Evolutionary conservation across 306 rosid species (phyloP).

Genomic region (Canavalia ensiformis): DNA sequence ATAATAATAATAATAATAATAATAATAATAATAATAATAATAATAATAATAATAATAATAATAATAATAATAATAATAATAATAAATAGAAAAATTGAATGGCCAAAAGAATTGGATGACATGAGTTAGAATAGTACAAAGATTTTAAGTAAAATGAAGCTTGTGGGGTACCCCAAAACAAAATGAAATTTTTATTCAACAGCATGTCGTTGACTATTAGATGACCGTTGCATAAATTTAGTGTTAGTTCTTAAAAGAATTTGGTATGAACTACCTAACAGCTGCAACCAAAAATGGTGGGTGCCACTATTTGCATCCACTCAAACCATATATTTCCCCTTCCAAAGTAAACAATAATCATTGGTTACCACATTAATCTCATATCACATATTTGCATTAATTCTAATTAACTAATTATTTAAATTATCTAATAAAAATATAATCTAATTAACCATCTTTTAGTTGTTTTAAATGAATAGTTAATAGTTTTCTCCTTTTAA

Average conservation of each 20-base stretch:
- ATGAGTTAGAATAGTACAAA: constrained; percentile 8
- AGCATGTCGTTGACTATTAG: constrained; percentile 14
- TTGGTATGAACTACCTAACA: background rate
- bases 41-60: too few relatives aligned
- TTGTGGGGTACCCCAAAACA: background rate
- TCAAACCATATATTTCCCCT: background rate
- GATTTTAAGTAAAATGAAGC: background rate
- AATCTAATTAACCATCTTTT: too few relatives aligned
- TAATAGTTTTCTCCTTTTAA: too few relatives aligned
- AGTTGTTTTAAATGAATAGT: too few relatives aligned
- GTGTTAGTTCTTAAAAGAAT: constrained; percentile 8
- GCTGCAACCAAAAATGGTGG: constrained; percentile 3
- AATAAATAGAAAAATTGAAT: background rate
- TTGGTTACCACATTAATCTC: background rate
- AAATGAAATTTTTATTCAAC: background rate
- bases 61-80: too few relatives aligned
- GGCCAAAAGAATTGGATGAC: background rate
- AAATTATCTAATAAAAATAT: too few relatives aligned
- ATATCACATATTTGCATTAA: too few relatives aligned
- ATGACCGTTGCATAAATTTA: constrained; percentile 24
- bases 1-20: too few relatives aligned
- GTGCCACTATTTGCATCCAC: background rate
- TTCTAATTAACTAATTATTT: too few relatives aligned
- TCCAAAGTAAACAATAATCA: background rate
- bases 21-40: too few relatives aligned